These are phyloP conservation scores for Xerophyta viscosa DNA, from an alignment of 106 monocot genomes.

Conservation along the genomic window DNA sequence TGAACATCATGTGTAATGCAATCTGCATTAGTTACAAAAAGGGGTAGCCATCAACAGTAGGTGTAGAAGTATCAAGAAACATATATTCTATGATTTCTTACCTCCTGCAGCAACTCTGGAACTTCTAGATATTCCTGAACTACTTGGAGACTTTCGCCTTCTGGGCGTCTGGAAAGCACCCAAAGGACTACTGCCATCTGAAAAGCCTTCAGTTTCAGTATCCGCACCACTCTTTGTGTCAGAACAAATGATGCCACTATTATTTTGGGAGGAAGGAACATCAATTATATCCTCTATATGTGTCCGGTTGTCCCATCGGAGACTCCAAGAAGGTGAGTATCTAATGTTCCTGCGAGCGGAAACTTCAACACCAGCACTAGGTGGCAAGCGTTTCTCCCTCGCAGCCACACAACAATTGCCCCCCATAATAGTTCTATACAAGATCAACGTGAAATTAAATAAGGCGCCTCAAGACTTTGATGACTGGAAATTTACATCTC, in stretches of 20 bases:
- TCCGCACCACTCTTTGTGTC: conserved; percentile 44
- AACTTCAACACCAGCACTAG: conserved; percentile 24
- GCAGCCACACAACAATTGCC: conserved; percentile 81
- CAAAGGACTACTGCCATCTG: conserved; percentile 29
- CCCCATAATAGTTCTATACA: conserved; percentile 40
- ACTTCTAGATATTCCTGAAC: conserved; percentile 5
- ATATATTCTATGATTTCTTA: conserved; percentile 2
- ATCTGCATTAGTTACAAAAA: too few species aligned
- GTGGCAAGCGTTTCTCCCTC: conserved; percentile 32
- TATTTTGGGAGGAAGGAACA: conserved; percentile 38
- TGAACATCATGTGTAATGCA: too few species aligned
- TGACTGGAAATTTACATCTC: not conserved
- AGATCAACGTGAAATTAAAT: not conserved
- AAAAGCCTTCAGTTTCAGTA: conserved; percentile 49
- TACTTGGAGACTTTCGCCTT: conserved; percentile 24
- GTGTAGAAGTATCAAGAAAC: not conserved
- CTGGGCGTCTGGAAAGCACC: conserved; percentile 12
- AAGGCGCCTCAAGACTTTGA: not conserved
- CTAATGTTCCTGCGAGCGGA: conserved; percentile 51
- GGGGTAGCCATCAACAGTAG: too few species aligned
- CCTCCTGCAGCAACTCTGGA: conserved; percentile 24
- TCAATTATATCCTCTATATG: conserved; percentile 85
- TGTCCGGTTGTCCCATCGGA: conserved; percentile 87
- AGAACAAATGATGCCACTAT: conserved; percentile 35
- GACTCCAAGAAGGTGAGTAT: conserved; percentile 93